Evolutionary conservation across 768 basidiomycete genomes (phyloP).

Genomic region (Clitopilus passeckerianus): DNA sequence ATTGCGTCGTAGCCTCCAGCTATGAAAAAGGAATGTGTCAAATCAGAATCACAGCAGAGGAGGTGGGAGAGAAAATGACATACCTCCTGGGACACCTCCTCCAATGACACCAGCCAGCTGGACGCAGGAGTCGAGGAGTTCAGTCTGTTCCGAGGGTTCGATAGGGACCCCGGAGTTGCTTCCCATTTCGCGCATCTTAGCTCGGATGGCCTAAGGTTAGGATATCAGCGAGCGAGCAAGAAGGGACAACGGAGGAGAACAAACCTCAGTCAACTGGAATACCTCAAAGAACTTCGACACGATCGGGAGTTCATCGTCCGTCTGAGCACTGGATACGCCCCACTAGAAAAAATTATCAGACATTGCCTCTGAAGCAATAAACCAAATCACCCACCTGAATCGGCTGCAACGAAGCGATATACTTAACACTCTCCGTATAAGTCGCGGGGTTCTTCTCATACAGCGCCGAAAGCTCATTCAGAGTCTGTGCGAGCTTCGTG

Average conservation of each 20-base stretch:
- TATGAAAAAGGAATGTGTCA: conserved; percentile 22
- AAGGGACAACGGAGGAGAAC: conserved; percentile 3
- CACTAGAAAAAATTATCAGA: conserved; percentile 33
- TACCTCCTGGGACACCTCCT: conserved; percentile 95
- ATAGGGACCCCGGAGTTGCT: conserved; percentile 72
- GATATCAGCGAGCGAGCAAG: neutral
- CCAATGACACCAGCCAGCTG: conserved; percentile 82
- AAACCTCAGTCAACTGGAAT: conserved; percentile 55
- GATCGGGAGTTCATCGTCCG: conserved; percentile 35
- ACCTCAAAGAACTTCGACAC: conserved; percentile 55
- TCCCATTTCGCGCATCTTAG: conserved; percentile 84
- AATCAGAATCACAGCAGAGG: neutral
- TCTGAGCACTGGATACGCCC: conserved; percentile 52
- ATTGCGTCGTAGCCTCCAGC: conserved; percentile 98
- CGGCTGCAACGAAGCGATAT: conserved; percentile 54
- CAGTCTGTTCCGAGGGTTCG: conserved; percentile 85
- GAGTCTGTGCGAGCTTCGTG: conserved; percentile 47
- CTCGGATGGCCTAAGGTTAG: conserved; percentile 58
- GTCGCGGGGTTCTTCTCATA: conserved; percentile 38
- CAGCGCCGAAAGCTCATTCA: conserved; percentile 47
- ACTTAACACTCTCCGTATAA: conserved; percentile 57
- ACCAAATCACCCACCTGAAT: conserved; percentile 37
- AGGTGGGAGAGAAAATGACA: conserved; percentile 16
- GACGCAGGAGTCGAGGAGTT: conserved; percentile 74
- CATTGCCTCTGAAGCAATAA: neutral